Percentiles rank a stretch among this genome's conserved stretches.
phyloP scores from a whole-genome alignment of 108 stramenopile species.

The Aureococcus anophagefferens region DNA sequence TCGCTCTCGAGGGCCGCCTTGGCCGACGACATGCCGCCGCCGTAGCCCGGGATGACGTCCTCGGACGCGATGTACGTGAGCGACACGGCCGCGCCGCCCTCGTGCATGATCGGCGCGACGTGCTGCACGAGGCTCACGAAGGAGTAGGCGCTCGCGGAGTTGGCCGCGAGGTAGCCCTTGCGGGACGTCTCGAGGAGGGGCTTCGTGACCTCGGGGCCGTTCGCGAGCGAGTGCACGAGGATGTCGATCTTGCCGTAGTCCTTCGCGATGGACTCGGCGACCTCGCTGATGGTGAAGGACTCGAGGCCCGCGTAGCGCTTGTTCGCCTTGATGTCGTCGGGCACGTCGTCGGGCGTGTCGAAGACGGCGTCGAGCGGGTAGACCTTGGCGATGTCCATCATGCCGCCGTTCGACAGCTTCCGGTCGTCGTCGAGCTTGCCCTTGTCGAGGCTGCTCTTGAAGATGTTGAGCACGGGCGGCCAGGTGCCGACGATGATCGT shows the following conservation, averaged over 20 bases:
- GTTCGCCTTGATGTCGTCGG: conserved; percentile 82
- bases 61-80: conserved; percentile 97
- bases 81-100: conserved; percentile 76
- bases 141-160: conserved; percentile 87
- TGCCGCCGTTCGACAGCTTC: conserved; percentile 67
- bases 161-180: conserved; percentile 92
- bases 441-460: conserved; percentile 71
- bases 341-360: conserved; percentile 81
- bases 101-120: conserved; percentile 93
- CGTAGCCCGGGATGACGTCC: conserved; percentile 95
- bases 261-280: conserved; percentile 78
- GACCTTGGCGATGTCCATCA: conserved; percentile 82
- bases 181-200: conserved; percentile 90
- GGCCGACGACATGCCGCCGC: conserved; percentile 84
- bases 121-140: conserved; percentile 84
- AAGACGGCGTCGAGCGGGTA: conserved; percentile 96
- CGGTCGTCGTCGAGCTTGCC: conserved; percentile 78
- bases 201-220: conserved; percentile 95
- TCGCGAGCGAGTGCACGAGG: conserved; percentile 93
- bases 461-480: conserved; percentile 95
- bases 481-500: conserved; percentile 94
- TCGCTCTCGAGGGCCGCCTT: conserved; percentile 87
- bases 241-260: conserved; percentile 95
- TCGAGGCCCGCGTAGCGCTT: conserved; percentile 87
- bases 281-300: conserved; percentile 88